Evolutionary conservation across 352 stramenopile species (phyloP).

Genomic region (Globisporangium cylindrosporum): DNA sequence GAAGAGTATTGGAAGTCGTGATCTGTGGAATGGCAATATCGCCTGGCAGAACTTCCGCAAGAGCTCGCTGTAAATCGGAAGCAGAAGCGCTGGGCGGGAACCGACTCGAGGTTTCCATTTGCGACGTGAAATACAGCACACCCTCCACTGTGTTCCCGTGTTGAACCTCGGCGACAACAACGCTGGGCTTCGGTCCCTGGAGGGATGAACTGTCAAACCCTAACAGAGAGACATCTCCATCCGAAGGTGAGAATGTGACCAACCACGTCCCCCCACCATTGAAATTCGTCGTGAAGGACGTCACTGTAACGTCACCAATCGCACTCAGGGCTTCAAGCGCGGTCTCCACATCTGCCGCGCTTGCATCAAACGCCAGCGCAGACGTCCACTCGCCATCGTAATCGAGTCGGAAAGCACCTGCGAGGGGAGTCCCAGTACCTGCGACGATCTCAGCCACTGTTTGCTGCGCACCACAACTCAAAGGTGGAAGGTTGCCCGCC

Average conservation of each 20-base stretch:
- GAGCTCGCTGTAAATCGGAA: slow-evolving; percentile 16
- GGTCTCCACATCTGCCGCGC: slow-evolving; percentile 24
- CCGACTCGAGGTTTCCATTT: slow-evolving; percentile 4
- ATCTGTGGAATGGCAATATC: background rate
- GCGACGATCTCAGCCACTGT: slow-evolving; percentile 31
- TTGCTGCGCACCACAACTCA: slow-evolving; percentile 42
- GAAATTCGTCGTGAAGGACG: slow-evolving; percentile 8
- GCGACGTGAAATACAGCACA: slow-evolving; percentile 20
- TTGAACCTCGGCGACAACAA: slow-evolving; percentile 22
- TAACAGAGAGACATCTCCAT: slow-evolving; percentile 30
- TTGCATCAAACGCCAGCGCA: slow-evolving; percentile 25
- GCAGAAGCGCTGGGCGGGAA: slow-evolving; percentile 24
- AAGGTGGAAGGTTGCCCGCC: slow-evolving; percentile 28
- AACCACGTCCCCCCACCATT: slow-evolving; percentile 41
- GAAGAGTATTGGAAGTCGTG: slow-evolving; percentile 8
- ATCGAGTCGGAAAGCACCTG: slow-evolving; percentile 32
- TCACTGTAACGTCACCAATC: slow-evolving; percentile 29
- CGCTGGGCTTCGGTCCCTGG: slow-evolving; percentile 20
- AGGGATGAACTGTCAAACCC: slow-evolving; percentile 19
- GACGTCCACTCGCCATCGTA: slow-evolving; percentile 28
- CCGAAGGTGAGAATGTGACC: slow-evolving; percentile 38
- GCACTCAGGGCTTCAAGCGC: slow-evolving; percentile 25
- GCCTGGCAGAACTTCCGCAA: slow-evolving; percentile 13
- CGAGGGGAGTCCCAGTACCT: slow-evolving; percentile 32
- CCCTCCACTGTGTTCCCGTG: slow-evolving; percentile 34